Conservation (phyloP, 768 basidiomycete genomes). For the Cyathus striatus region DNA sequence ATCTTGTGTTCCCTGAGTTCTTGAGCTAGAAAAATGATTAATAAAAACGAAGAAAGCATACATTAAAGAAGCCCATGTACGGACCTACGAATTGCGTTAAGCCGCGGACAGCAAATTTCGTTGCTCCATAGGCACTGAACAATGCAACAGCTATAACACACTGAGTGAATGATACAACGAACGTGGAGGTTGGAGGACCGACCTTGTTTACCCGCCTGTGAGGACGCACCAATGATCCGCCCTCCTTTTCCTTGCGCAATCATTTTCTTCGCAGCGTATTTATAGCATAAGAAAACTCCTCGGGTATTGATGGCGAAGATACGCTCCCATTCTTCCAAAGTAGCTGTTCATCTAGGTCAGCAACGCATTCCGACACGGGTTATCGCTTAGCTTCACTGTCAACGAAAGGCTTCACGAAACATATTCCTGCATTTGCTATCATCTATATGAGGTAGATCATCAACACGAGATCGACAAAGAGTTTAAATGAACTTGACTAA, state of each 20-base stretch:
- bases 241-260: background rate
- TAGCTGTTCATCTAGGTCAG: too few species aligned
- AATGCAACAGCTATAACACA: background rate
- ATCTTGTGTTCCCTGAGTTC: background rate
- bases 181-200: background rate
- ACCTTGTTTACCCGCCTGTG: too few species aligned
- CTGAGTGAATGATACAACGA: too few species aligned
- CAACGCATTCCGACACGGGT: too few species aligned
- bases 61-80: too few species aligned
- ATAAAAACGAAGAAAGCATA: background rate
- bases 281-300: background rate
- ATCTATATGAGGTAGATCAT: too few species aligned
- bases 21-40: background rate
- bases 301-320: background rate
- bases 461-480: too few species aligned
- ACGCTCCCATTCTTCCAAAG: background rate
- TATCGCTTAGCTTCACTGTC: too few species aligned
- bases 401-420: too few species aligned
- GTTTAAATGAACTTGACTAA: too few species aligned
- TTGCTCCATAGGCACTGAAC: too few species aligned
- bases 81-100: background rate
- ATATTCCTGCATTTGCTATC: constrained; percentile 2
- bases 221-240: background rate
- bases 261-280: background rate
- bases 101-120: background rate